Percentiles rank a stretch among this genome's conserved stretches.
phyloP scores from a whole-genome alignment of 1,284 basidiomycete species.

The Pseudozyma pruni region DNA sequence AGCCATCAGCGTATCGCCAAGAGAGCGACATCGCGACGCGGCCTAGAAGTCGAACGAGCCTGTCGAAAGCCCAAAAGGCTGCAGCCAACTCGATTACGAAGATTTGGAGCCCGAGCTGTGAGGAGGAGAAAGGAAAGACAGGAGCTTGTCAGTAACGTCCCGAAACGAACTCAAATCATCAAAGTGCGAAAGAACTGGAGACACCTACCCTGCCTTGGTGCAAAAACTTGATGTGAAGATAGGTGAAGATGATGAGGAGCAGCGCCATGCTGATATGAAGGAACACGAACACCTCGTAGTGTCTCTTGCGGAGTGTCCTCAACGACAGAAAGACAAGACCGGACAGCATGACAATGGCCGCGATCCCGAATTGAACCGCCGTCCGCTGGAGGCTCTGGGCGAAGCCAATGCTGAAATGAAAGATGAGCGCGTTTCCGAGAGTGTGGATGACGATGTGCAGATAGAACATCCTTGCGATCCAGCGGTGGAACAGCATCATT shows the following conservation, averaged over 20 bases:
- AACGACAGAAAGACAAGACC: slow-evolving; percentile 36
- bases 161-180: no score
- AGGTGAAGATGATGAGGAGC: slow-evolving; percentile 55
- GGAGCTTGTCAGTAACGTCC: background rate
- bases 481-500: slow-evolving; percentile 65
- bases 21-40: slow-evolving; percentile 18
- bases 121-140: background rate
- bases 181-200: no score
- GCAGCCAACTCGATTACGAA: slow-evolving; percentile 28
- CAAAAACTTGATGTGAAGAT: slow-evolving; percentile 60
- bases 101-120: slow-evolving; percentile 22
- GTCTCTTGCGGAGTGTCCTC: slow-evolving; percentile 22
- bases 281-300: slow-evolving; percentile 51
- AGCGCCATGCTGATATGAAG: slow-evolving; percentile 63
- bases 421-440: slow-evolving; percentile 26
- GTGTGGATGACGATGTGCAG: slow-evolving; percentile 55
- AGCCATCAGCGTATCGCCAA: slow-evolving; percentile 21
- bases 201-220: slow-evolving; percentile 36
- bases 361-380: slow-evolving; percentile 61
- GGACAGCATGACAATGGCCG: slow-evolving; percentile 23
- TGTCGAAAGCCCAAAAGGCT: slow-evolving; percentile 40
- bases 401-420: slow-evolving; percentile 5
- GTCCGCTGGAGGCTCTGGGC: slow-evolving; percentile 14
- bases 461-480: slow-evolving; percentile 60
- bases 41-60: slow-evolving; percentile 16